These are phyloP conservation scores for Vaccinium vitisidaea DNA, from an alignment of 148 eudicot genomes.

Conservation along the genomic window DNA sequence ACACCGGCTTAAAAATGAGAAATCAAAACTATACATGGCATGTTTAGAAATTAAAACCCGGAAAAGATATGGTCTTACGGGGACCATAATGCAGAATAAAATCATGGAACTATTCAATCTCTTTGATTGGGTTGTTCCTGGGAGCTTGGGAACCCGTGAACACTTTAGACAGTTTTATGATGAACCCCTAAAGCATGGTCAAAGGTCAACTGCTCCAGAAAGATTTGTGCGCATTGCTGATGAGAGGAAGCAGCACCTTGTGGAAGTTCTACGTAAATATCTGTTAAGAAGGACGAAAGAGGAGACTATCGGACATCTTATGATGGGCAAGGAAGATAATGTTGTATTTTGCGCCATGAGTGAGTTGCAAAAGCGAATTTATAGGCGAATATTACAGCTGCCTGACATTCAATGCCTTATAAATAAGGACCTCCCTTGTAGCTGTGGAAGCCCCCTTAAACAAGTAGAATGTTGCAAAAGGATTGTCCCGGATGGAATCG, in stretches of 20 bases:
- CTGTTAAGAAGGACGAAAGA: conserved; percentile 91
- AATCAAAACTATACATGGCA: conserved; percentile 74
- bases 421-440: conserved; percentile 87
- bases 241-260: conserved; percentile 80
- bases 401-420: conserved; percentile 86
- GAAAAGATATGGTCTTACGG: conserved; percentile 89
- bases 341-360: conserved; percentile 98
- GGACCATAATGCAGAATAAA: conserved; percentile 95
- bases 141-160: conserved; percentile 84
- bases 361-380: conserved; percentile 82
- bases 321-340: conserved; percentile 99
- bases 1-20: conserved; percentile 91
- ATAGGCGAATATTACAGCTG: conserved; percentile 73
- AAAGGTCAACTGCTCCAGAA: conserved; percentile 84
- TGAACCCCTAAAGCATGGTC: conserved; percentile 95
- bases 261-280: conserved; percentile 63
- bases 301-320: conserved; percentile 93
- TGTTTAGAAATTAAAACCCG: conserved; percentile 67
- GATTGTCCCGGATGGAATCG: conserved; percentile 70
- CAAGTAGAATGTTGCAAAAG: conserved; percentile 90
- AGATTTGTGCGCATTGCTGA: conserved; percentile 77
- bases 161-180: conserved; percentile 94
- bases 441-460: conserved; percentile 93
- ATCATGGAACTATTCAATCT: conserved; percentile 94
- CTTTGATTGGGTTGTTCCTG: conserved; percentile 90